A percentile compares a stretch with the other conserved stretches of the same genome.
Conservation (phyloP, 495 filamentous ascomycete genomes). For the Lasiosphaeria ovina region DNA sequence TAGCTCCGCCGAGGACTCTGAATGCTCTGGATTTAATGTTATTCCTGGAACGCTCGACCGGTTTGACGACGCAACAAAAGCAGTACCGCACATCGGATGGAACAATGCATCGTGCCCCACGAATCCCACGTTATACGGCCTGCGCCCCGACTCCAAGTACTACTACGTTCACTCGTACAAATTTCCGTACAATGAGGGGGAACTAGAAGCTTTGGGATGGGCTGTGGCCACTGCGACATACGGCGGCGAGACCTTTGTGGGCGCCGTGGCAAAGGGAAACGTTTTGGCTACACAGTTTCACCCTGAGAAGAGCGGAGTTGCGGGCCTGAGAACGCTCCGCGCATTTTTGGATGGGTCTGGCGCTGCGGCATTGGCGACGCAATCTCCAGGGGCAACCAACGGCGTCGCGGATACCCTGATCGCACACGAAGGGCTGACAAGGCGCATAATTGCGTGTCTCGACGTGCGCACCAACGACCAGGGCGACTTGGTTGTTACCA, state of each 20-base stretch:
- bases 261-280: slow-evolving; percentile 79
- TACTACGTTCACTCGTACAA: slow-evolving; percentile 98
- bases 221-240: slow-evolving; percentile 83
- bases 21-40: slow-evolving; percentile 68
- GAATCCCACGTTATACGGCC: slow-evolving; percentile 63
- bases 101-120: slow-evolving; percentile 68
- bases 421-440: slow-evolving; percentile 67
- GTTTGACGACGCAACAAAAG: slow-evolving; percentile 75
- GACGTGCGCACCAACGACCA: slow-evolving; percentile 96
- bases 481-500: slow-evolving; percentile 94
- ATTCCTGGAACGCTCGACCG: slow-evolving; percentile 68
- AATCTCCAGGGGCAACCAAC: slow-evolving; percentile 14
- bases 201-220: slow-evolving; percentile 79
- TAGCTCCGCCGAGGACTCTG: slow-evolving; percentile 72
- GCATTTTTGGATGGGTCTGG: slow-evolving; percentile 76
- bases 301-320: slow-evolving; percentile 92
- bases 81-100: slow-evolving; percentile 98
- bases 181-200: slow-evolving; percentile 66
- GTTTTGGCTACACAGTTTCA: slow-evolving; percentile 95
- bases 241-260: slow-evolving; percentile 86
- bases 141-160: slow-evolving; percentile 82
- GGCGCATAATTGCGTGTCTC: slow-evolving; percentile 89
- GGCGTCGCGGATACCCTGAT: slow-evolving; percentile 13
- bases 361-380: slow-evolving; percentile 35
- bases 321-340: slow-evolving; percentile 77